A percentile compares a stretch with the other conserved stretches of the same genome.
Conservation (phyloP, 208 protist genomes). For the Acanthamoeba lenticulata region DNA sequence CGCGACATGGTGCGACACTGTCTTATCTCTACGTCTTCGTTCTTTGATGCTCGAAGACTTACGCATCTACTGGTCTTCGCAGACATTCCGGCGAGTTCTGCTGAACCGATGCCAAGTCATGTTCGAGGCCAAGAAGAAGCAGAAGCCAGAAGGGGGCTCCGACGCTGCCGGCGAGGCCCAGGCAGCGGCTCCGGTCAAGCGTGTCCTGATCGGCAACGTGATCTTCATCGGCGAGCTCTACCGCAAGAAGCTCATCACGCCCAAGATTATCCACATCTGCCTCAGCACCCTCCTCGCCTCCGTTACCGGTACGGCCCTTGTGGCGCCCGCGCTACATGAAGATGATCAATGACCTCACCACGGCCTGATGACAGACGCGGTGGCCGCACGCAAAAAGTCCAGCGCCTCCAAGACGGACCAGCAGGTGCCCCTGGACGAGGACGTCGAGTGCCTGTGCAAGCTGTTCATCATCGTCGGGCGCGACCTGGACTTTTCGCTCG, state of each 20-base stretch:
- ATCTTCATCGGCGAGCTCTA: slow-evolving; percentile 62
- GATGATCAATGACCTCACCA: neutral
- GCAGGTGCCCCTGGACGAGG: neutral
- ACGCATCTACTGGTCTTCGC: neutral
- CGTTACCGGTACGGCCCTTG: neutral
- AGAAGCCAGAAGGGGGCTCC: neutral
- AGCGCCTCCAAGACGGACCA: neutral
- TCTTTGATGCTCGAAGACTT: neutral
- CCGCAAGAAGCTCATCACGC: neutral
- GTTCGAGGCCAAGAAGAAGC: slow-evolving; percentile 13
- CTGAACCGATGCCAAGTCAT: slow-evolving; percentile 24
- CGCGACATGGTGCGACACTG: neutral
- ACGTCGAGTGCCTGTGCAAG: slow-evolving; percentile 68
- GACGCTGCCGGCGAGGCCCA: neutral
- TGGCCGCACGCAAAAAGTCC: no score
- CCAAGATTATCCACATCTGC: slow-evolving; percentile 24
- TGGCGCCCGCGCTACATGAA: neutral
- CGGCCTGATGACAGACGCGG: neutral
- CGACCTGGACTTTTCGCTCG: neutral
- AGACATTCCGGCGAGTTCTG: neutral
- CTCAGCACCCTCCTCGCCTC: neutral
- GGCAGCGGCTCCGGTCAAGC: neutral
- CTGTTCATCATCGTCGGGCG: slow-evolving; percentile 57
- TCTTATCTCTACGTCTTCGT: neutral
- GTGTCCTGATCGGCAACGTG: slow-evolving; percentile 27